Conservation (phyloP, 1,139 yeast species). For the Taphrina deformans region DNA sequence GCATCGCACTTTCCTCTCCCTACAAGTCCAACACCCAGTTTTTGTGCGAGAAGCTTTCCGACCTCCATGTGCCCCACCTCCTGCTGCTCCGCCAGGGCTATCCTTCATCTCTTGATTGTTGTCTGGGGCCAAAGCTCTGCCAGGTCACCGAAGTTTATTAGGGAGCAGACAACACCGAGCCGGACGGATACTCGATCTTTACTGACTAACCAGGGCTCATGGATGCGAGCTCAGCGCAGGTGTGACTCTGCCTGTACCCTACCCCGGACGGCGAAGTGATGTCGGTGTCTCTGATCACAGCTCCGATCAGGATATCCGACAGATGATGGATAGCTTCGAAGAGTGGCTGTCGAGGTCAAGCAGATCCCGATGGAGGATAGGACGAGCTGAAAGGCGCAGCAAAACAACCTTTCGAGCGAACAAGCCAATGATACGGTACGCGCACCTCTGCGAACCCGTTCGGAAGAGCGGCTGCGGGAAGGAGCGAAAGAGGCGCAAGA, state of each 20-base stretch:
- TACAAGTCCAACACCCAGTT: constrained; percentile 33
- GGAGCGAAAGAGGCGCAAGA: not conserved
- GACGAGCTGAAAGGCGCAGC: not conserved
- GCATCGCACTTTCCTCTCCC: constrained; percentile 32
- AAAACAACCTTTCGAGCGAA: not conserved
- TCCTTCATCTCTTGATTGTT: constrained; percentile 1
- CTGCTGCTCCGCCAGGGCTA: not conserved
- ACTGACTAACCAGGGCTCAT: not conserved
- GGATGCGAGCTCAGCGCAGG: not conserved
- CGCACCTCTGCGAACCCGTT: too few species aligned
- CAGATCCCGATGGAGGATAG: not conserved
- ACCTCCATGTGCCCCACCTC: not conserved
- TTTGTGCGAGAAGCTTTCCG: constrained; percentile 31
- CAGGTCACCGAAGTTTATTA: too few species aligned
- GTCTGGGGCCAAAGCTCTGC: too few species aligned
- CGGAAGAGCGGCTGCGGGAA: not conserved
- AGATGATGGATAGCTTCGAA: not conserved
- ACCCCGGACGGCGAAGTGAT: not conserved
- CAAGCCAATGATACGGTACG: not conserved
- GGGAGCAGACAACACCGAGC: too few species aligned
- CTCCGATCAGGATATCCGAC: too few species aligned
- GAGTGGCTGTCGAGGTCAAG: not conserved
- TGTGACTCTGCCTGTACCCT: not conserved
- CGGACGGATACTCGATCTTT: too few species aligned
- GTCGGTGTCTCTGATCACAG: not conserved